Percentiles rank a stretch among this genome's conserved stretches.
phyloP scores from a whole-genome alignment of 371 early-diverging fungal species.

The Mucor velutinosus region DNA sequence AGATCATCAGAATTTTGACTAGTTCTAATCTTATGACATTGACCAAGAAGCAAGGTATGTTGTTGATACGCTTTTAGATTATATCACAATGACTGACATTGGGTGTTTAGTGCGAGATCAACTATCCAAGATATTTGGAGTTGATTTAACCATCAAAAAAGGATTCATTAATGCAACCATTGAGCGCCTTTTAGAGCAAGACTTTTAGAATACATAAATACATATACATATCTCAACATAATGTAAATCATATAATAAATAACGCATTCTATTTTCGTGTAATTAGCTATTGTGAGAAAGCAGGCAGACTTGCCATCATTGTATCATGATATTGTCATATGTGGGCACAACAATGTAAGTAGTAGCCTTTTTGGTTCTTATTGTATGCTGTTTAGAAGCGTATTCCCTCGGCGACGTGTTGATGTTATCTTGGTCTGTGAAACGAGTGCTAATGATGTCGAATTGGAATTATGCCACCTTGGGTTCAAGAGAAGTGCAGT shows the following conservation, averaged over 20 bases:
- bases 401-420: too few relatives aligned
- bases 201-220: conserved; percentile 18
- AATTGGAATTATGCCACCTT: too few relatives aligned
- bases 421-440: too few relatives aligned
- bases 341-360: too few relatives aligned
- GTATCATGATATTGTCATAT: too few relatives aligned
- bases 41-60: conserved; percentile 77
- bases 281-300: too few relatives aligned
- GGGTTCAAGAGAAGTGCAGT: too few relatives aligned
- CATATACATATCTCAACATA: background rate
- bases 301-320: too few relatives aligned
- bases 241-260: conserved; percentile 1
- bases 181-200: conserved; percentile 57
- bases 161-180: conserved; percentile 88
- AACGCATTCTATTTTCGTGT: too few relatives aligned
- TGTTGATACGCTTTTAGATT: background rate
- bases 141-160: conserved; percentile 79
- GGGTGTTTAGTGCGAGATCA: conserved; percentile 76
- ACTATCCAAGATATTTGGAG: conserved; percentile 73
- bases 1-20: conserved; percentile 76
- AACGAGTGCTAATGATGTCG: too few relatives aligned
- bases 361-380: too few relatives aligned
- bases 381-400: too few relatives aligned
- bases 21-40: conserved; percentile 79
- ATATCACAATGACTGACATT: background rate